Conservation (phyloP, 78 protist species). For the Dictyostelium intermedium region DNA sequence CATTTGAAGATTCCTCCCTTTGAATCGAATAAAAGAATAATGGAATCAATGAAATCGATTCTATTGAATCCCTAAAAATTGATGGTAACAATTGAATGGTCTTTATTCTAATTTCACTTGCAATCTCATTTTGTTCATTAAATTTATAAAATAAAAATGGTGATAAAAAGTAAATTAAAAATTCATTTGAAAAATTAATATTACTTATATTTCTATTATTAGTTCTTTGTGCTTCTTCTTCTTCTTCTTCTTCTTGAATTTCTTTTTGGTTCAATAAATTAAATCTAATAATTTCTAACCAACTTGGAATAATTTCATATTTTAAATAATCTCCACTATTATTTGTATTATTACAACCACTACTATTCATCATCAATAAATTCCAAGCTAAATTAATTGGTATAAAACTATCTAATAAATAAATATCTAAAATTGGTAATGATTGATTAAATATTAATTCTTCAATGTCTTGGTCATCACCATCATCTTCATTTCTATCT, state of each 20-base stretch:
- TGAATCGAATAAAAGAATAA: constrained; percentile 8
- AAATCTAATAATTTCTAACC: neutral
- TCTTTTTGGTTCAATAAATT: neutral
- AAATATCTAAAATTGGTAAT: constrained; percentile 8
- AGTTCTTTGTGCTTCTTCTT: neutral
- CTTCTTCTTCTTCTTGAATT: neutral
- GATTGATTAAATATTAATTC: neutral
- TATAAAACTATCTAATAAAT: neutral
- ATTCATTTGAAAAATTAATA: constrained; percentile 20
- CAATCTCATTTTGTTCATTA: neutral
- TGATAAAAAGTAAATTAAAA: constrained; percentile 33
- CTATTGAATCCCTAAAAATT: neutral
- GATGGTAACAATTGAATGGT: neutral
- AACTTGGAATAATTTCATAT: neutral
- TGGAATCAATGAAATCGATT: constrained; percentile 6
- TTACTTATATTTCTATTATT: neutral
- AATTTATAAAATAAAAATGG: neutral
- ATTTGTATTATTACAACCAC: neutral
- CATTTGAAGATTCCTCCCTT: neutral
- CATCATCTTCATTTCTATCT: neutral
- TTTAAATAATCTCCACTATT: neutral
- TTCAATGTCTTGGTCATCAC: neutral
- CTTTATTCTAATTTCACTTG: neutral
- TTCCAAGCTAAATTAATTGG: constrained; percentile 22
- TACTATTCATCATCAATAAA: neutral